Evolutionary conservation across 345 rosid genomes (phyloP), one percentile per base, ranked within the genome.

Genomic region (Psidium guajava): DNA sequence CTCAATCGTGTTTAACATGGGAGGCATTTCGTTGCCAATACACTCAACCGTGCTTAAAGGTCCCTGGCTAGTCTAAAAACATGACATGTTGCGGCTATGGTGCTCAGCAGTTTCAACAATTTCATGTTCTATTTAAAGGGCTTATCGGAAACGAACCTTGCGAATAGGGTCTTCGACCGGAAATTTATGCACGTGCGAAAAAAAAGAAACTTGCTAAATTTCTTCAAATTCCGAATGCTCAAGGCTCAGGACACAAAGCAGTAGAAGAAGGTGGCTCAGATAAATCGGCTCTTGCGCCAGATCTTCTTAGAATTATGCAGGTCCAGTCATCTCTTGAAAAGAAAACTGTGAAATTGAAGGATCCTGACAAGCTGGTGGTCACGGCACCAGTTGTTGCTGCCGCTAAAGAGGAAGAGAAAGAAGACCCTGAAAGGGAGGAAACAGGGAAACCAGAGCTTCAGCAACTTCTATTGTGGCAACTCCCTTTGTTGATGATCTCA

Each of bases 11-110:
- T 92, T 91, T 97, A 89, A 93, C 99, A 27, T 97, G 99, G 99
- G 99, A 97, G 91, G 97, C 97, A 47, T 95, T 97, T 87, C 99
- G 96, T 82, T 94, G 99, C 88, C 99, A 96, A 54, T 96, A 95
- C 87, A 90, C 97, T 27, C 99, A 95, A 86, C 90, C 96, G 83
- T 86, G 91, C 88, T 98, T 93, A 85, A 88, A 92, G 74, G 92
- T 96, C 84, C 91, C 92, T 55, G 92, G 91, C 85, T 95, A 95
- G 75, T 94, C 93, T 1, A 96, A 93, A 61, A 90, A 87, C 40
- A 89, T 90, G 56, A 87, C 94, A 25, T 93, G 88, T 88, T 97
- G 93, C 96, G 94, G 89, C 89, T 92, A 89, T 75, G 92, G 95
- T 55, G 99, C 99, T 56, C 96, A 97, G 87, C 96, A 89, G 88